Percentiles rank a stretch among this genome's conserved stretches.
These are phyloP conservation scores for Aspergillus baeticus DNA, from an alignment of 495 filamentous ascomycete genomes.

Conservation along the genomic window DNA sequence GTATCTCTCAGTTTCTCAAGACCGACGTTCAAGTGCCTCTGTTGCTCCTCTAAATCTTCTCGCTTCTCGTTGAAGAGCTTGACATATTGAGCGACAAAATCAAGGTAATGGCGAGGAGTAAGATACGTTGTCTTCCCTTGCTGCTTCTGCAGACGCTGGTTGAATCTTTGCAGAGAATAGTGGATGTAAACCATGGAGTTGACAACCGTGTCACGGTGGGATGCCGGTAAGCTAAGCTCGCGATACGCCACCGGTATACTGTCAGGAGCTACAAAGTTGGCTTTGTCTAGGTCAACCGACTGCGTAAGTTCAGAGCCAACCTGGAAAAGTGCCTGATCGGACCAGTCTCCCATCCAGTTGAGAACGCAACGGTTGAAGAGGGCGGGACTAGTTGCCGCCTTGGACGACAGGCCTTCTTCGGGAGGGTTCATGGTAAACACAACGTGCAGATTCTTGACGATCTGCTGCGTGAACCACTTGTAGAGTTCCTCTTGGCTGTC, in stretches of 20 bases:
- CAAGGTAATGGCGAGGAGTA: conserved; percentile 93
- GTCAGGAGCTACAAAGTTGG: conserved; percentile 82
- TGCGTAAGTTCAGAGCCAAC: conserved; percentile 95
- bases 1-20: conserved; percentile 97
- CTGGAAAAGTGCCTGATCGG: conserved; percentile 97
- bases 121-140: conserved; percentile 89
- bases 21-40: conserved; percentile 95
- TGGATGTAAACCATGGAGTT: conserved; percentile 99
- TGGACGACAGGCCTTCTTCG: conserved; percentile 88
- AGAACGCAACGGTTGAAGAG: conserved; percentile 98
- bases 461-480: conserved; percentile 99
- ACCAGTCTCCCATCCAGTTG: conserved; percentile 99
- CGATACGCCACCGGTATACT: conserved; percentile 89
- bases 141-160: conserved; percentile 82
- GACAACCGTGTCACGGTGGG: conserved; percentile 84
- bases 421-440: conserved; percentile 99
- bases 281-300: conserved; percentile 87
- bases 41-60: conserved; percentile 96
- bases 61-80: conserved; percentile 97
- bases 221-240: conserved; percentile 77
- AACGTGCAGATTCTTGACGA: conserved; percentile 97
- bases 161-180: conserved; percentile 88
- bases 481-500: conserved; percentile 98
- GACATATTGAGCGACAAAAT: conserved; percentile 98
- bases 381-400: conserved; percentile 94